Evolutionary conservation across 495 filamentous ascomycete species (phyloP), one percentile per base, ranked within the genome.

Genomic region (Hypoxylon fragiforme): DNA sequence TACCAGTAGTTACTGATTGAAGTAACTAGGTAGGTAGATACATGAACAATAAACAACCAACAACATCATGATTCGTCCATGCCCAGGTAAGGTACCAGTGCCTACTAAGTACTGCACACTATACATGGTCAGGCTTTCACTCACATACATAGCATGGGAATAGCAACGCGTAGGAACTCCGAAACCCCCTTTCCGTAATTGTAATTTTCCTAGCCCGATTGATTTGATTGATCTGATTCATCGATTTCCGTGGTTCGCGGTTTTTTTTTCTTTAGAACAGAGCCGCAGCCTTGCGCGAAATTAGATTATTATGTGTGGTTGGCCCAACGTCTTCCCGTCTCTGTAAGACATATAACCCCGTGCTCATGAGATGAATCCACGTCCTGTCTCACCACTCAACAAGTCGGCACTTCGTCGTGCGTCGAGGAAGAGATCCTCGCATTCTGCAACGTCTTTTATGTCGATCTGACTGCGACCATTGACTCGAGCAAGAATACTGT

Each of bases 341-440:
- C 44, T 21, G n/a, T n/a, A n/a, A n/a, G n/a, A 20, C 6, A 54
- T 24, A 35, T 39, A 61, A 31, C 19, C 41, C 51, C 49, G 34
- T 37, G 41, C 53, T 76, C 49, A 85, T 58, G 70, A 73, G 49
- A 90, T 80, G 71, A 85, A 90, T 6, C 73, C 73, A 38, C 76
- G 78, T 44, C 81, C 82, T 47, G 79, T 77, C 54, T 84, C 85
- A 71, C 81, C 77, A 64, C 71, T 80, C 64, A 90, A 81, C 55
- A 90, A 80, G 40, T 70, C 68, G 42, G 91, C 90, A 70, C 91
- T 96, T 51, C 91, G 81, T 61, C 87, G 84, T 11, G 91, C 89
- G 71, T 97, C 92, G 56, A 95, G 81, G 75, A 97, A 97, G 34
- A 97, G 74, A 59, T 88, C 88, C 71, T 90, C 86, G 70, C 88